Evolutionary conservation across 768 basidiomycete genomes (phyloP).

Genomic region (Favolaschia claudopus): DNA sequence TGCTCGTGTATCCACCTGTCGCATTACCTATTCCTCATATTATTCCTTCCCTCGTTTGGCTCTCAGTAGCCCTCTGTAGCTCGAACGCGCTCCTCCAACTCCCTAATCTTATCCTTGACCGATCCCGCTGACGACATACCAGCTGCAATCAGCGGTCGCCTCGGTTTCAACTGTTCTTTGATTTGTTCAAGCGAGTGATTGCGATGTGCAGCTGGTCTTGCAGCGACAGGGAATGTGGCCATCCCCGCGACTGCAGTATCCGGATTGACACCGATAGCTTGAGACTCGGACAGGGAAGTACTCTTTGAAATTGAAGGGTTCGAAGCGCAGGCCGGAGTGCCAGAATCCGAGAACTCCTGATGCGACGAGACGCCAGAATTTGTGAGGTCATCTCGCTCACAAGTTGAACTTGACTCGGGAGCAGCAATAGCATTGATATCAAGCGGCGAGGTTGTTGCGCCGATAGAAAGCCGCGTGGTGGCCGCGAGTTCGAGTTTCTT

Average conservation of each 20-base stretch:
- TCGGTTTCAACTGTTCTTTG: slow-evolving; percentile 3
- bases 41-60: not conserved
- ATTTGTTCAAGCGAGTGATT: not conserved
- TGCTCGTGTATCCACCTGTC: slow-evolving; percentile 5
- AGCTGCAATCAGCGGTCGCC: slow-evolving; percentile 9
- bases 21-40: not conserved
- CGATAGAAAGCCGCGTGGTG: not conserved
- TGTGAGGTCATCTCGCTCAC: not conserved
- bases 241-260: not conserved
- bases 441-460: too few relatives aligned
- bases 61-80: slow-evolving; percentile 19
- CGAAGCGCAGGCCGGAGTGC: too few relatives aligned
- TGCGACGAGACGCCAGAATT: not conserved
- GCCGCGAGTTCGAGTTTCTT: slow-evolving; percentile 44
- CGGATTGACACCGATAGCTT: too few relatives aligned
- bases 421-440: too few relatives aligned
- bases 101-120: slow-evolving; percentile 51
- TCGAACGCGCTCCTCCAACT: slow-evolving; percentile 45
- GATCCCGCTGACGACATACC: slow-evolving; percentile 30
- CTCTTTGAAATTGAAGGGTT: too few relatives aligned
- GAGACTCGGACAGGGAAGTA: too few relatives aligned
- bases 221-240: not conserved
- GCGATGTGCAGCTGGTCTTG: not conserved
- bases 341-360: too few relatives aligned
- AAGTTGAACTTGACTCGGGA: not conserved